Base-by-base conservation (phyloP, 345 rosid genomes). In the Hibiscus syriacus region DNA sequence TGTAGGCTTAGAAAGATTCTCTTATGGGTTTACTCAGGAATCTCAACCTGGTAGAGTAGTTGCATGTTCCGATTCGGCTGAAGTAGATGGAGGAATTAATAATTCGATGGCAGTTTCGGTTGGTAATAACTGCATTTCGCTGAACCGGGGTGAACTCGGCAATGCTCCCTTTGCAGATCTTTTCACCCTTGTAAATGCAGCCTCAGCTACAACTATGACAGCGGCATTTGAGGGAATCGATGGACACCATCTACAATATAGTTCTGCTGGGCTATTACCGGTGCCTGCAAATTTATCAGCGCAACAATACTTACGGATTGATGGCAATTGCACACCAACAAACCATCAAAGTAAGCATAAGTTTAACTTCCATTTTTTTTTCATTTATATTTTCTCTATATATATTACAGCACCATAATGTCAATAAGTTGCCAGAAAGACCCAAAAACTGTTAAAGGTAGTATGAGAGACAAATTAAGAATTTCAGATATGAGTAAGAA, bases 101-200 rank as follows among this genome's bases (percentile, higher is more conserved):
- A 57, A 43, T 16, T 71, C 17, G 45, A 62, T 50, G 20, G 66
- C 59, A 1, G 66, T 55, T 29, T 23, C 36, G 10, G 34, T 25
- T 30, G 39, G 53, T 14, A 43, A 53, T 45, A 38, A 2, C 6
- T 23, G 62, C 49, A 3, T 29, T 46, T 3, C 72, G 27, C 50
- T 55, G 23, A 67, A 64, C 12, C 66, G 75, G 50, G 19, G 70
- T 3, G 55, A 20, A 45, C 72, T 55, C 55, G 76, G 68, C 25
- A 70, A 75, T 11, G 75, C 84, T 19, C 70, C 83, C 64, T 85
- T 77, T 59, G 52, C 50, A 8, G 78, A 83, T 36, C 90, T 88
- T 9, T 48, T 92, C 73, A 85, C 85, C 50, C 83, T 85, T 29
- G 90, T 86, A 10, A 78, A 84, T 68, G 80, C 78, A 34, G 87